Percentiles rank a stretch among this genome's conserved stretches.
phyloP scores from a whole-genome alignment of 805 yeast genomes.

The Myxozyma neglecta region DNA sequence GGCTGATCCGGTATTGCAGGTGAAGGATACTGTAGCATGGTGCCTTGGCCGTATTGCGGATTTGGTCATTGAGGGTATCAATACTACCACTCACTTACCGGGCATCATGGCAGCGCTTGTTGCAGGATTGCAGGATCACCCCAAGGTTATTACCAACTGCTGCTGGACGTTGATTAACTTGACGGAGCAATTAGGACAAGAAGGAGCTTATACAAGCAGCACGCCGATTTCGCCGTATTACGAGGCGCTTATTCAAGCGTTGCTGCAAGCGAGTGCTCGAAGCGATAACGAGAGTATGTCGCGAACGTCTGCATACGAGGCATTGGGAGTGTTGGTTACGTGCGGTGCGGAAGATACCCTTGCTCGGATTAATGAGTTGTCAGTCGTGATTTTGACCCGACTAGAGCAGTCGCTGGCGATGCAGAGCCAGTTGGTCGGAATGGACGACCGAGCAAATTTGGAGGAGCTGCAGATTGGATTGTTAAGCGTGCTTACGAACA shows the following conservation, averaged over 20 bases:
- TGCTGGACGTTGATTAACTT: constrained; percentile 96
- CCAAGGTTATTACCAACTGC: constrained; percentile 93
- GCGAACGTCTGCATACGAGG: constrained; percentile 96
- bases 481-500: constrained; percentile 73
- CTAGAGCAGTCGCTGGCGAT: constrained; percentile 66
- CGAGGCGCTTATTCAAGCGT: constrained; percentile 63
- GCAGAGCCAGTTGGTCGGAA: constrained; percentile 57
- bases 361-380: constrained; percentile 67
- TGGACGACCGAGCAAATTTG: constrained; percentile 73
- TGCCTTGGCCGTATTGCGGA: constrained; percentile 96
- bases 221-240: constrained; percentile 76
- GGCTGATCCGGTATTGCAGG: constrained; percentile 74
- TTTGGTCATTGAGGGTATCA: constrained; percentile 73
- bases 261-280: constrained; percentile 67
- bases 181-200: constrained; percentile 70
- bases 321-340: constrained; percentile 76
- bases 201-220: constrained; percentile 50
- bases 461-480: constrained; percentile 82
- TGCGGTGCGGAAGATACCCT: constrained; percentile 71
- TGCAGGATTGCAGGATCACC: constrained; percentile 83
- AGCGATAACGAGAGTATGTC: constrained; percentile 81
- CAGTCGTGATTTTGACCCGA: constrained; percentile 69
- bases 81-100: constrained; percentile 63
- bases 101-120: constrained; percentile 70
- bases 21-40: constrained; percentile 97